These are phyloP conservation scores for Termitomyces sp. DNA, from an alignment of 768 basidiomycete genomes.

Conservation along the genomic window DNA sequence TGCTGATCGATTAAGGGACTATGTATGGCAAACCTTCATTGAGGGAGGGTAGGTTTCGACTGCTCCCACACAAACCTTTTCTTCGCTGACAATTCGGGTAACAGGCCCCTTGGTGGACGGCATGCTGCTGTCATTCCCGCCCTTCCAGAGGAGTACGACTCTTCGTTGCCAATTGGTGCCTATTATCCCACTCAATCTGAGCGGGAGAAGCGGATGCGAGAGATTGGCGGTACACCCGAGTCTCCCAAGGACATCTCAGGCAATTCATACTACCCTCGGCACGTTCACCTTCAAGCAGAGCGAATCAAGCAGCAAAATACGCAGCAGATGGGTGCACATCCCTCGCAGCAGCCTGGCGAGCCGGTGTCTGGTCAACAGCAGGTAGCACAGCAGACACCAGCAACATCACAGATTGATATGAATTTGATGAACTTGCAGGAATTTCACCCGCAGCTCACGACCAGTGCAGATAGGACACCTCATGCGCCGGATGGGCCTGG, in stretches of 20 bases:
- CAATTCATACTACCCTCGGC: conserved; percentile 46
- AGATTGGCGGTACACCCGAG: conserved; percentile 23
- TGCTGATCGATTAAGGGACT: conserved; percentile 69
- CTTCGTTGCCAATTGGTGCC: conserved; percentile 41
- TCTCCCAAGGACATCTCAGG: conserved; percentile 25
- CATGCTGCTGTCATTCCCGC: conserved; percentile 83
- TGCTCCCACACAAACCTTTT: conserved; percentile 8
- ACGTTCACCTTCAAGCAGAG: conserved; percentile 26
- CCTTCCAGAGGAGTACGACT: conserved; percentile 69
- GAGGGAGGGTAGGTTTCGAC: conserved; percentile 73
- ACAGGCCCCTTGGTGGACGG: conserved; percentile 72
- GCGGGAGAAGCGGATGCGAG: conserved; percentile 28
- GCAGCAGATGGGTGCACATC: no score
- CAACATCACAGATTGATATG: conserved; percentile 1
- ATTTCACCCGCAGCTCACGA: conserved; percentile 2
- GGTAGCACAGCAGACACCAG: not conserved
- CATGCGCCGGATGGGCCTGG: not conserved
- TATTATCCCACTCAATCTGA: conserved; percentile 37
- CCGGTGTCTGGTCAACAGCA: not conserved
- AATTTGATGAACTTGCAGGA: conserved; percentile 6
- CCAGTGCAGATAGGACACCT: conserved; percentile 5
- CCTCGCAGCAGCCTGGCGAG: not conserved
- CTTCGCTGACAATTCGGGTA: not conserved
- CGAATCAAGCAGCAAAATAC: conserved; percentile 29
- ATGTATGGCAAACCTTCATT: conserved; percentile 83